These are phyloP conservation scores for Tricholoma matsutake DNA, from an alignment of 768 basidiomycete species.

Conservation along the genomic window DNA sequence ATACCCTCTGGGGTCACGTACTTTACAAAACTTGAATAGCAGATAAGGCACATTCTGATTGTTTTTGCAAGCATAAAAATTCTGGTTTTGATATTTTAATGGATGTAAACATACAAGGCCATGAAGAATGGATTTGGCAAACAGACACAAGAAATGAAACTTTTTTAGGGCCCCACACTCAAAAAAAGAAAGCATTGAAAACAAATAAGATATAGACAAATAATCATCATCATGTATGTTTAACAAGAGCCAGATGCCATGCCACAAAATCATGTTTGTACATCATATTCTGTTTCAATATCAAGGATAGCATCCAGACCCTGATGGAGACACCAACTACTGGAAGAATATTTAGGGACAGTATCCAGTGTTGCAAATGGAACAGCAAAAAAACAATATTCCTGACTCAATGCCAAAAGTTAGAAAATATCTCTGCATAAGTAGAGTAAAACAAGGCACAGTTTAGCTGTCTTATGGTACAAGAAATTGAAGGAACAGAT, in stretches of 20 bases:
- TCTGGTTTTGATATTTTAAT: no score
- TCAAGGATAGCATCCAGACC: neutral
- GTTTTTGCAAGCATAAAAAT: neutral
- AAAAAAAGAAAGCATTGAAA: no score
- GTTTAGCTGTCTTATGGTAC: neutral
- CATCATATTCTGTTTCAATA: neutral
- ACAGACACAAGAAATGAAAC: no score
- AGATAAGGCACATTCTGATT: neutral
- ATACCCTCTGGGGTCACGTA: no score
- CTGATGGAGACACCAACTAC: neutral
- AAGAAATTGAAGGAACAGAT: neutral
- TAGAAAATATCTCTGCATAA: neutral
- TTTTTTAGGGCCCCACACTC: no score
- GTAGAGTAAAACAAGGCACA: neutral
- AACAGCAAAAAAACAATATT: neutral
- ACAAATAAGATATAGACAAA: neutral
- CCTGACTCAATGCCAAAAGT: no score
- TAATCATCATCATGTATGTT: neutral
- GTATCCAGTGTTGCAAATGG: neutral
- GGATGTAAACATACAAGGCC: neutral
- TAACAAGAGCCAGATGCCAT: neutral
- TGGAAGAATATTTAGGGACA: neutral
- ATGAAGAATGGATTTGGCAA: neutral
- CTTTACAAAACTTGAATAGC: neutral
- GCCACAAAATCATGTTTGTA: neutral